These are phyloP conservation scores for Nyssa sinensis DNA, from an alignment of 148 eudicot species.

Conservation along the genomic window DNA sequence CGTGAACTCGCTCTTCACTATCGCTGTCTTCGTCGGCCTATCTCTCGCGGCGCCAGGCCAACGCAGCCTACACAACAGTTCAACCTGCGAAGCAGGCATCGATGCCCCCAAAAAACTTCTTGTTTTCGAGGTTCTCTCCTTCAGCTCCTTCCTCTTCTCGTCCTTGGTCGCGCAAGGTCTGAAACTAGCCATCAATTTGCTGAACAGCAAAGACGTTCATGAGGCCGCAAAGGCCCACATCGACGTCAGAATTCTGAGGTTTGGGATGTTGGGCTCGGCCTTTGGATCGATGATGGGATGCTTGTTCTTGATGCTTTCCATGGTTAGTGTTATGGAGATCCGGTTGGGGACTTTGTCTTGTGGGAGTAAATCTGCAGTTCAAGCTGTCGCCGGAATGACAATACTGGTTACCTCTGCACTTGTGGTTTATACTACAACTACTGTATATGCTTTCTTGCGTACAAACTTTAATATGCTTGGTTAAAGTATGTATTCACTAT, in stretches of 20 bases:
- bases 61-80: constrained; percentile 46
- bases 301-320: constrained; percentile 67
- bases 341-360: constrained; percentile 60
- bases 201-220: constrained; percentile 61
- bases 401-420: constrained; percentile 59
- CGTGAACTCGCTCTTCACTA: constrained; percentile 85
- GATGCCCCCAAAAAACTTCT: constrained; percentile 53
- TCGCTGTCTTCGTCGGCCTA: constrained; percentile 84
- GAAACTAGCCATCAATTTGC: constrained; percentile 64
- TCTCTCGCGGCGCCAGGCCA: constrained; percentile 68
- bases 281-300: constrained; percentile 83
- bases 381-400: constrained; percentile 50
- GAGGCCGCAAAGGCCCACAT: constrained; percentile 65
- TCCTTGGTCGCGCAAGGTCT: constrained; percentile 77
- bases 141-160: constrained; percentile 85
- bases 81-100: constrained; percentile 52
- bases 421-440: constrained; percentile 70
- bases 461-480: neutral
- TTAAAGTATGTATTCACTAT: too few species aligned
- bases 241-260: constrained; percentile 43
- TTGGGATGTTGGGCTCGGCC: constrained; percentile 77
- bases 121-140: constrained; percentile 66
- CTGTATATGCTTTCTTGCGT: constrained; percentile 68
- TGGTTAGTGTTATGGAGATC: constrained; percentile 57
- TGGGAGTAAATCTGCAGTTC: constrained; percentile 55